Evolutionary conservation across 495 filamentous ascomycete species (phyloP).

Genomic region (Copromyces sp.): DNA sequence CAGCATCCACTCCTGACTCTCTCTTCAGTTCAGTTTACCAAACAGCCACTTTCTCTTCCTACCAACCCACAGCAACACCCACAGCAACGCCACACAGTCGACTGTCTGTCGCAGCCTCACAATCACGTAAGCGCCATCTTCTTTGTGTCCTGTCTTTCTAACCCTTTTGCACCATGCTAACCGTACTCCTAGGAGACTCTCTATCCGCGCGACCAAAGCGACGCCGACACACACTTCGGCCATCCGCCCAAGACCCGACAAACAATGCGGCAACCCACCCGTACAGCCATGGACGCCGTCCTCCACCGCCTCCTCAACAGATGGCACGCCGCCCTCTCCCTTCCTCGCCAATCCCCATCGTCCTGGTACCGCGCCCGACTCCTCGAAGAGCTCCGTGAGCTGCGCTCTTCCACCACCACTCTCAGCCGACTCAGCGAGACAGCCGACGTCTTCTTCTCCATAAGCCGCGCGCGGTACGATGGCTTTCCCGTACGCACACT

Average conservation of each 20-base stretch:
- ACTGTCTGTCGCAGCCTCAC: background rate
- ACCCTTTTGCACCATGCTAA: background rate
- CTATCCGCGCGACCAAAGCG: background rate
- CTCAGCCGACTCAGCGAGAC: constrained; percentile 38
- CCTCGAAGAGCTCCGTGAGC: constrained; percentile 36
- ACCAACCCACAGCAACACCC: too few relatives aligned
- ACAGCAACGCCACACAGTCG: background rate
- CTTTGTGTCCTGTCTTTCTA: background rate
- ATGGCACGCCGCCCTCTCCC: constrained; percentile 33
- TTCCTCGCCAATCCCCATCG: constrained; percentile 29
- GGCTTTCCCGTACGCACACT: constrained; percentile 26
- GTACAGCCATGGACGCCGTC: background rate
- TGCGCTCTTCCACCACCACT: constrained; percentile 22
- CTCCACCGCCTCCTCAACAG: constrained; percentile 23
- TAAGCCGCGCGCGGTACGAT: constrained; percentile 34
- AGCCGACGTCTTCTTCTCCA: constrained; percentile 43
- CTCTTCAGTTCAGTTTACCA: background rate
- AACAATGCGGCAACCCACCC: background rate
- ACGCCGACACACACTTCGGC: background rate
- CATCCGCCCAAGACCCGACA: background rate
- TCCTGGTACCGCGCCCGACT: constrained; percentile 39
- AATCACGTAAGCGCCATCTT: background rate
- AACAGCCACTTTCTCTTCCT: background rate
- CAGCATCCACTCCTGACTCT: background rate
- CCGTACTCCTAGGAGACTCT: background rate